Conservation (phyloP, 2,329 filamentous ascomycete species). For the Thelonectria rubi region DNA sequence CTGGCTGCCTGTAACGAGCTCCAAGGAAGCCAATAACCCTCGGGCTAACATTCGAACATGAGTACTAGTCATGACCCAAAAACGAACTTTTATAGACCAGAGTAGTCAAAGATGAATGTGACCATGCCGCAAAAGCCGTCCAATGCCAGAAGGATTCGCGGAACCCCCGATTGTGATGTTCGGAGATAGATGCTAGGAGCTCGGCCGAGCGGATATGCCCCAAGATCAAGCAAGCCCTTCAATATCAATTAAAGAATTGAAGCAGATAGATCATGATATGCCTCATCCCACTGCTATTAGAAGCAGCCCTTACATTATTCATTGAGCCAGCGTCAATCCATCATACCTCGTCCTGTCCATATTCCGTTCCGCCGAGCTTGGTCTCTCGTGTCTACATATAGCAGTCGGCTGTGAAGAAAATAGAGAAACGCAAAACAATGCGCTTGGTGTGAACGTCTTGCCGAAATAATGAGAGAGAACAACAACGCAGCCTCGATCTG, state of each 20-base stretch:
- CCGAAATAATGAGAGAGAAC: no score
- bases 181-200: background rate
- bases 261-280: background rate
- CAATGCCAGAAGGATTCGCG: background rate
- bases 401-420: background rate
- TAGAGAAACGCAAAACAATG: background rate
- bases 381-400: background rate
- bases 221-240: background rate
- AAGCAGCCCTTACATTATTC: background rate
- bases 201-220: background rate
- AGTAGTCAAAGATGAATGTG: no score
- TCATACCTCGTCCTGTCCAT: background rate
- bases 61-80: no score
- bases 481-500: background rate
- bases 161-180: conserved; percentile 9
- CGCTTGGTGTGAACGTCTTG: background rate
- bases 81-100: no score
- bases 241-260: background rate
- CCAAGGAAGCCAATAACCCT: no score
- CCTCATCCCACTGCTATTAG: background rate
- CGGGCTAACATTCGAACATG: no score
- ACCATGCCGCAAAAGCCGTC: no score
- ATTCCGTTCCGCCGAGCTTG: conserved; percentile 7
- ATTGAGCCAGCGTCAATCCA: background rate
- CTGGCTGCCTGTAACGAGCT: no score